These are phyloP conservation scores for Pseudogymnoascus sp. DNA, from an alignment of 2,329 filamentous ascomycete genomes.

Conservation along the genomic window DNA sequence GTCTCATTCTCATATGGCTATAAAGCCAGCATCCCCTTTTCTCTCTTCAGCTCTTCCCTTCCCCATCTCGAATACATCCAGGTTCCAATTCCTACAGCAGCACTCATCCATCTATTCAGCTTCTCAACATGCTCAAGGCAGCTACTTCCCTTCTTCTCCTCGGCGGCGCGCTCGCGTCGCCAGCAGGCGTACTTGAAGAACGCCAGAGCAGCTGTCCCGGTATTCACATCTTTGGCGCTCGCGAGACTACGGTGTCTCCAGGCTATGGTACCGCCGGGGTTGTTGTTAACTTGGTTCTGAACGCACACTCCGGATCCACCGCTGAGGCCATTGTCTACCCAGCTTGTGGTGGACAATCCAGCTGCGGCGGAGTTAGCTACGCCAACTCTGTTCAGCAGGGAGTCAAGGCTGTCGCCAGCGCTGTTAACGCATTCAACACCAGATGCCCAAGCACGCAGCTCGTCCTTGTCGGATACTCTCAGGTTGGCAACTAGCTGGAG, in stretches of 20 bases:
- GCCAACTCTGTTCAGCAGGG: slow-evolving; percentile 52
- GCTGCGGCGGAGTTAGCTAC: slow-evolving; percentile 54
- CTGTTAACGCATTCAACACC: slow-evolving; percentile 52
- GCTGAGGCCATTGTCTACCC: slow-evolving; percentile 52
- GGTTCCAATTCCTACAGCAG: not conserved
- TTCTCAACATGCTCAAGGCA: slow-evolving; percentile 9
- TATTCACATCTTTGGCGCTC: slow-evolving; percentile 45
- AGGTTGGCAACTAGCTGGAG: slow-evolving; percentile 34
- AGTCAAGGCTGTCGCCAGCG: slow-evolving; percentile 50
- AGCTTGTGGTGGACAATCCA: slow-evolving; percentile 54
- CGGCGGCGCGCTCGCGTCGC: not conserved
- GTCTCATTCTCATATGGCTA: slow-evolving; percentile 1
- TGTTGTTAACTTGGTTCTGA: slow-evolving; percentile 44
- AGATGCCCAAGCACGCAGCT: slow-evolving; percentile 52
- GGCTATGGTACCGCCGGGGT: slow-evolving; percentile 47
- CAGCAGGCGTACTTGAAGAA: slow-evolving; percentile 4
- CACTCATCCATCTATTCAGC: not conserved
- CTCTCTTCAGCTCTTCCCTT: not conserved
- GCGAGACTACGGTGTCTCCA: slow-evolving; percentile 41
- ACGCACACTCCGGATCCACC: slow-evolving; percentile 43
- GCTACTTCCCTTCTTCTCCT: slow-evolving; percentile 6
- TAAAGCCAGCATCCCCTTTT: not conserved
- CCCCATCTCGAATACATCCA: not conserved
- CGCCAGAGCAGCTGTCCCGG: slow-evolving; percentile 32
- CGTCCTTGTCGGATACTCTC: slow-evolving; percentile 57